These are phyloP conservation scores for Aspergillus heteromorphus DNA, from an alignment of 495 filamentous ascomycete genomes.

Conservation along the genomic window DNA sequence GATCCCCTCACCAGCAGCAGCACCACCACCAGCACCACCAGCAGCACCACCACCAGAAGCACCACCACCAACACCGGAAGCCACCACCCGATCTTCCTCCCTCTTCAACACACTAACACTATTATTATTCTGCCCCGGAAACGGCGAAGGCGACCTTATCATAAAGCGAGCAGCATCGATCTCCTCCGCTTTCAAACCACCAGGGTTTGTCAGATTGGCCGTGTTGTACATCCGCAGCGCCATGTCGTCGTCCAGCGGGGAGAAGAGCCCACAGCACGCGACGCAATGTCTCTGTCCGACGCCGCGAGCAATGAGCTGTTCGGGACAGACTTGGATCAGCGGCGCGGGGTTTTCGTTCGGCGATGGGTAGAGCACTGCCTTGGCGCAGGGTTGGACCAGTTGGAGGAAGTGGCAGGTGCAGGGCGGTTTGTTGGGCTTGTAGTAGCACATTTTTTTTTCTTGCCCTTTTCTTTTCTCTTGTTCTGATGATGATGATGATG, in stretches of 20 bases:
- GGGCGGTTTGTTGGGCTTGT: slow-evolving; percentile 16
- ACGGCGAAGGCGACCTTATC: too few species aligned
- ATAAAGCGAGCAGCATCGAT: too few species aligned
- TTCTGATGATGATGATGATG: too few species aligned
- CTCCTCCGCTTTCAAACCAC: too few species aligned
- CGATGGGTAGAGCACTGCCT: slow-evolving; percentile 5
- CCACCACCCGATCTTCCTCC: too few species aligned
- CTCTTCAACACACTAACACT: too few species aligned
- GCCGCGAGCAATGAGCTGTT: slow-evolving; percentile 1
- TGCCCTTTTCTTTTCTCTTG: background rate
- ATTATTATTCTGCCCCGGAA: too few species aligned
- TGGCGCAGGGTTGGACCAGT: slow-evolving; percentile 22
- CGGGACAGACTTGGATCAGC: slow-evolving; percentile 6
- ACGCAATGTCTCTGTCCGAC: slow-evolving; percentile 10
- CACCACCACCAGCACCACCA: too few species aligned
- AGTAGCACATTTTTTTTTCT: slow-evolving; percentile 16
- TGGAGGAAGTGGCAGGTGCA: slow-evolving; percentile 20
- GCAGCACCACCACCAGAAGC: too few species aligned
- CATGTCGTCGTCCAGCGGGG: background rate
- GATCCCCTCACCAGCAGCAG: too few species aligned
- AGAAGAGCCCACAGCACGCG: background rate
- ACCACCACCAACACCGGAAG: too few species aligned
- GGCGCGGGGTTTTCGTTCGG: slow-evolving; percentile 10
- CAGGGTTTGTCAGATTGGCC: too few species aligned
- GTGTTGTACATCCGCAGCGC: background rate